phyloP scores from a whole-genome alignment of 75 land plant species.

The Cunninghamia lanceolata region DNA sequence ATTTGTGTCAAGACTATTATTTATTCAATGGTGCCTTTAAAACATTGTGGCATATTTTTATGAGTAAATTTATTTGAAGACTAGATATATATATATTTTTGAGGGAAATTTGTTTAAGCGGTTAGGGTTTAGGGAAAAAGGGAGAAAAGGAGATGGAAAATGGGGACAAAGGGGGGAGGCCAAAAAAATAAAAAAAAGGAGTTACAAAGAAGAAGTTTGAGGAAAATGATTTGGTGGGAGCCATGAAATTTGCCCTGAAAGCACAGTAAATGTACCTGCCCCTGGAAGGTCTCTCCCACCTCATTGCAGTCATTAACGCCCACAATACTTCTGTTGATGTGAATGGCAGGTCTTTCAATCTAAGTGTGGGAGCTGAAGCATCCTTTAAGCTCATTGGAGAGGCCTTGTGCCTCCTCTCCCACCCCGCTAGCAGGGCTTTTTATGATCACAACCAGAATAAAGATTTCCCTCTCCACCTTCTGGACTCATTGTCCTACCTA shows the following conservation, averaged over 20 bases:
- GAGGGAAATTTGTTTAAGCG: too few relatives aligned
- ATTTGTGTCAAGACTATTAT: too few relatives aligned
- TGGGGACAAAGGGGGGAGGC: too few relatives aligned
- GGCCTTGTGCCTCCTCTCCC: slow-evolving; percentile 60
- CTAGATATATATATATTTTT: too few relatives aligned
- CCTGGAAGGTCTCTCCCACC: slow-evolving; percentile 60
- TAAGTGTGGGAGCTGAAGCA: slow-evolving; percentile 47
- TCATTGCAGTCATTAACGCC: slow-evolving; percentile 63
- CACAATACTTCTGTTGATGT: slow-evolving; percentile 48
- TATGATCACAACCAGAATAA: slow-evolving; percentile 32
- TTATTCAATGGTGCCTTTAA: too few relatives aligned
- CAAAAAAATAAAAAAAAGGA: too few relatives aligned
- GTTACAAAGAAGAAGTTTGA: slow-evolving; percentile 63
- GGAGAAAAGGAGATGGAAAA: too few relatives aligned
- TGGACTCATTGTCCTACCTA: neutral
- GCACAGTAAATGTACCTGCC: slow-evolving; percentile 67
- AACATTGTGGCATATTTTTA: too few relatives aligned
- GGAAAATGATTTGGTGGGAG: slow-evolving; percentile 51
- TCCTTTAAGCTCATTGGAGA: slow-evolving; percentile 61
- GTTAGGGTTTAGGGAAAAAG: too few relatives aligned
- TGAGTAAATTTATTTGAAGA: too few relatives aligned
- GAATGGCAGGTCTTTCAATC: slow-evolving; percentile 35
- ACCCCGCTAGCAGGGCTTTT: slow-evolving; percentile 31
- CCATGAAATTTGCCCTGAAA: slow-evolving; percentile 51
- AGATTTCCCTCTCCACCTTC: neutral